phyloP scores from a whole-genome alignment of 2,329 filamentous ascomycete genomes.

The Penicillium frequentans region DNA sequence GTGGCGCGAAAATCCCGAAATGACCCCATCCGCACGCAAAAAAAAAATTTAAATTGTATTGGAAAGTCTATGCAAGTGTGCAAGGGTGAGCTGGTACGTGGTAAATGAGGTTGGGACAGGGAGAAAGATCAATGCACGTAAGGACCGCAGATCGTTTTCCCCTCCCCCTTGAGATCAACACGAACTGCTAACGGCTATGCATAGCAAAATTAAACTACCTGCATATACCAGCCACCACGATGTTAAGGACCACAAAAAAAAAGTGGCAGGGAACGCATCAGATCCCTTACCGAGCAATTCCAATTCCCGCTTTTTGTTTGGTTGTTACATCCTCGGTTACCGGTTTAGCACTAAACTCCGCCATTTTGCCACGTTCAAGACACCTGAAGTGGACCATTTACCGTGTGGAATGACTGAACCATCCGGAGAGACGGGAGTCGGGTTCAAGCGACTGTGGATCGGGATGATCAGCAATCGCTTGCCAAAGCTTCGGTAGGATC shows the following conservation, averaged over 20 bases:
- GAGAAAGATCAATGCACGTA: conserved; percentile 7
- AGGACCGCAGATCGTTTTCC: conserved; percentile 6
- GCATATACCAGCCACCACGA: conserved; percentile 19
- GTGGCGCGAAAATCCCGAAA: conserved; percentile 3
- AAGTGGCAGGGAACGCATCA: neutral
- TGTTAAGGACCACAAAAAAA: neutral
- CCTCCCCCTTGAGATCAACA: neutral
- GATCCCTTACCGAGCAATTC: too few species aligned
- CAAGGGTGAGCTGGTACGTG: conserved; percentile 2
- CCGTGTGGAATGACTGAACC: neutral
- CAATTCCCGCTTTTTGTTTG: too few species aligned
- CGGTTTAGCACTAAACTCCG: conserved; percentile 6
- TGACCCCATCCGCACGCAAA: neutral
- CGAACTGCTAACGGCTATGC: conserved; percentile 13
- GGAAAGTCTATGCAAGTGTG: conserved; percentile 1
- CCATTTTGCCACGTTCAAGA: conserved; percentile 23
- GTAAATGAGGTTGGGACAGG: neutral
- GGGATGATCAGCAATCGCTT: conserved; percentile 18
- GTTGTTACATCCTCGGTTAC: neutral
- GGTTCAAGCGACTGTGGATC: conserved; percentile 18
- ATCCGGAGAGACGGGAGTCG: conserved; percentile 4
- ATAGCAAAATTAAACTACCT: conserved; percentile 9
- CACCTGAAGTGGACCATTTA: conserved; percentile 5
- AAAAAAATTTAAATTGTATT: neutral
- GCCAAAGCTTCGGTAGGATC: conserved; percentile 16